Evolutionary conservation across 2,329 filamentous ascomycete genomes (phyloP).

Genomic region (Aspergillus spinulosporus): DNA sequence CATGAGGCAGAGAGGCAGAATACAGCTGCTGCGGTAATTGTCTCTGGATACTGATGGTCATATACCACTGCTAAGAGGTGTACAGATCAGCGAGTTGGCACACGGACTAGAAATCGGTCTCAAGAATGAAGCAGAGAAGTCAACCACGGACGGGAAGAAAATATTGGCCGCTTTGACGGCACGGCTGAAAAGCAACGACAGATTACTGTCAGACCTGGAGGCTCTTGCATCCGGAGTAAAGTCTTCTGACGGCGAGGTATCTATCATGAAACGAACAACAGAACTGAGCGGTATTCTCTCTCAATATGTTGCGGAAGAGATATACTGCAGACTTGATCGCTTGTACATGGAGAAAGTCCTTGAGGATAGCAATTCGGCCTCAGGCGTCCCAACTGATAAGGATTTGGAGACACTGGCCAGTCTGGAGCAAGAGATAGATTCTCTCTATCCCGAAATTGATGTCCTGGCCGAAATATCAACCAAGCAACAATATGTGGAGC

Average conservation of each 20-base stretch:
- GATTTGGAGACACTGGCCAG: conserved; percentile 25
- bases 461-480: conserved; percentile 45
- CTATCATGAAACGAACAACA: conserved; percentile 29
- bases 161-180: conserved; percentile 36
- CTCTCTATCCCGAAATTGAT: conserved; percentile 43
- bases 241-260: conserved; percentile 31
- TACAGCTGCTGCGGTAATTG: conserved; percentile 34
- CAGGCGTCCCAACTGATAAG: neutral
- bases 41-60: neutral
- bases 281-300: conserved; percentile 35
- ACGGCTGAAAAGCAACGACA: conserved; percentile 41
- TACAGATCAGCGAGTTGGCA: conserved; percentile 39
- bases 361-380: neutral
- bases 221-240: conserved; percentile 30
- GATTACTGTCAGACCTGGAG: conserved; percentile 33
- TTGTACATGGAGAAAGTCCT: conserved; percentile 38
- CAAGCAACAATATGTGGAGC: conserved; percentile 44
- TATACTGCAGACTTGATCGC: conserved; percentile 42
- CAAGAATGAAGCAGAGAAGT: conserved; percentile 32
- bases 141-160: conserved; percentile 33
- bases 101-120: conserved; percentile 36
- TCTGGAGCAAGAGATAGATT: conserved; percentile 40
- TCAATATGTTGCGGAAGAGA: conserved; percentile 37
- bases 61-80: conserved; percentile 17
- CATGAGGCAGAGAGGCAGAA: conserved; percentile 39